phyloP scores from a whole-genome alignment of 345 rosid genomes.

The Pugionium dolabratum region DNA sequence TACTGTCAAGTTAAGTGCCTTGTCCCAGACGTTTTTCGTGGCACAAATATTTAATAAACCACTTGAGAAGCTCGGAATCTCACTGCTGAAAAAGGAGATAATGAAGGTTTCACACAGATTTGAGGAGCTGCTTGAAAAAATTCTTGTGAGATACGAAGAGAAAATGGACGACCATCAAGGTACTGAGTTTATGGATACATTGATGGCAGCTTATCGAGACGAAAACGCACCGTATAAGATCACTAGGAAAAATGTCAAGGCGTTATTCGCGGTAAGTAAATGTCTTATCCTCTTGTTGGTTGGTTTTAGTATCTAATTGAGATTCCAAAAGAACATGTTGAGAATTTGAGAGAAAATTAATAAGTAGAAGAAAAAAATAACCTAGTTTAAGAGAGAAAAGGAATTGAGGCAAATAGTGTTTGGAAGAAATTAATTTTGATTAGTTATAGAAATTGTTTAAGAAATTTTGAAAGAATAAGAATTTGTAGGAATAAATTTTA shows the following conservation, averaged over 20 bases:
- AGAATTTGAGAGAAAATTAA: too few relatives aligned
- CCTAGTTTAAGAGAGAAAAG: too few relatives aligned
- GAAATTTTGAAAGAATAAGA: too few relatives aligned
- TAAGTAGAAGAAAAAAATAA: too few relatives aligned
- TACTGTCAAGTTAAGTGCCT: not conserved
- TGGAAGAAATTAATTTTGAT: too few relatives aligned
- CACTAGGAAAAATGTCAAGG: slow-evolving; percentile 10
- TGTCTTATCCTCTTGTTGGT: too few relatives aligned
- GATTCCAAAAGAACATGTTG: too few relatives aligned
- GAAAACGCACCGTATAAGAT: slow-evolving; percentile 4
- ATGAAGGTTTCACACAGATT: slow-evolving; percentile 1
- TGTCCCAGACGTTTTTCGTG: slow-evolving; percentile 25
- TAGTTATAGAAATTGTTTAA: too few relatives aligned
- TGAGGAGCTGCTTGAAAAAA: not conserved
- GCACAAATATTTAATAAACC: not conserved
- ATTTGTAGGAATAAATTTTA: too few relatives aligned
- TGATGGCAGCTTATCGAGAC: slow-evolving; percentile 17
- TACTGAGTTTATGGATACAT: slow-evolving; percentile 41
- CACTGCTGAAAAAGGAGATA: not conserved
- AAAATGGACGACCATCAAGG: slow-evolving; percentile 18
- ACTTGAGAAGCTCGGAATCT: slow-evolving; percentile 12
- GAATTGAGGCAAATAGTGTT: too few relatives aligned
- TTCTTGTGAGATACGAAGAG: slow-evolving; percentile 31
- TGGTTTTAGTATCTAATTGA: too few relatives aligned
- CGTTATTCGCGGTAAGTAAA: slow-evolving; percentile 27